Evolutionary conservation across 805 yeast genomes (phyloP).

Genomic region (Candida glaebosa): DNA sequence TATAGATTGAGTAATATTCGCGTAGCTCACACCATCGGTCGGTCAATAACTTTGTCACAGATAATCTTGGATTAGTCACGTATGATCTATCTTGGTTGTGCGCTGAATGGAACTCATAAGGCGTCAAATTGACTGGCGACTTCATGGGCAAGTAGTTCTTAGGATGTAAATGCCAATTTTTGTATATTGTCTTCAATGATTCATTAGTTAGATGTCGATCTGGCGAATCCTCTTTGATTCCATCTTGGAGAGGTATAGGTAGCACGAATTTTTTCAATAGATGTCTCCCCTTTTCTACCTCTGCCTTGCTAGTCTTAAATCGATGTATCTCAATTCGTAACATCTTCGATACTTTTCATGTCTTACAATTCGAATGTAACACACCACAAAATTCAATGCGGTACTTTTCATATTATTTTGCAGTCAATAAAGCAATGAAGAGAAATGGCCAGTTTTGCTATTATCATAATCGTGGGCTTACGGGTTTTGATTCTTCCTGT

Average conservation of each 20-base stretch:
- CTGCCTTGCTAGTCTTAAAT: neutral
- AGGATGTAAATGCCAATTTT: slow-evolving; percentile 8
- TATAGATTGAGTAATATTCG: slow-evolving; percentile 49
- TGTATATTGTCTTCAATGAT: slow-evolving; percentile 5
- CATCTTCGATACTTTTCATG: neutral
- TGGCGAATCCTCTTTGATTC: neutral
- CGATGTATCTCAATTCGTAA: neutral
- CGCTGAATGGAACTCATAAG: slow-evolving; percentile 24
- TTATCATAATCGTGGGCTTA: too few species aligned
- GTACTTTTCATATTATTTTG: too few species aligned
- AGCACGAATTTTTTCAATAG: neutral
- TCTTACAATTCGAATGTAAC: too few species aligned
- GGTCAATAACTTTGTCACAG: slow-evolving; percentile 59
- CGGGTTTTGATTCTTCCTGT: too few species aligned
- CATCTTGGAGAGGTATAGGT: neutral
- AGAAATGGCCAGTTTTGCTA: too few species aligned
- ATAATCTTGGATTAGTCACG: slow-evolving; percentile 34
- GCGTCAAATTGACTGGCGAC: slow-evolving; percentile 8
- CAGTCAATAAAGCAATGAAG: too few species aligned
- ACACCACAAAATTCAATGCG: too few species aligned
- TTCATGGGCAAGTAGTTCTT: neutral
- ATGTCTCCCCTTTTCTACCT: neutral
- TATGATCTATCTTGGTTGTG: slow-evolving; percentile 22
- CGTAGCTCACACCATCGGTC: slow-evolving; percentile 69
- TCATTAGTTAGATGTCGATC: slow-evolving; percentile 3